Base-by-base conservation (phyloP, 768 basidiomycete species). In the Tricholoma saponaceum region DNA sequence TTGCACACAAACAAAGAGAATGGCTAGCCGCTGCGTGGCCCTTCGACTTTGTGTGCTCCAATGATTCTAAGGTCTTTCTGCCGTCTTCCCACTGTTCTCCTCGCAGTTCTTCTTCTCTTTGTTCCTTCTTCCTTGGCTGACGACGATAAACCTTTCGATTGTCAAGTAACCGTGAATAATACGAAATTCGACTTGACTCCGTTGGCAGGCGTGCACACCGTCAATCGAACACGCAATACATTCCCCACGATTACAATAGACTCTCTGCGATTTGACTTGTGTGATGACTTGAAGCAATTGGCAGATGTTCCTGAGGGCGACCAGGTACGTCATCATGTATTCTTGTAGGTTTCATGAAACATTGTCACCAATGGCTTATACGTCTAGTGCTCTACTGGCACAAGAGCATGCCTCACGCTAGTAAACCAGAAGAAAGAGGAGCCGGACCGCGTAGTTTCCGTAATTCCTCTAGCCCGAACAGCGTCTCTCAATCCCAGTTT, bases 371-470 rank as follows among this genome's bases (percentile, higher is more conserved):
- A 37, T 20, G 28, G n/a, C 47, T 30, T 4, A n/a, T 52, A 46
- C 23, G 52, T 25, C 30, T 63, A 94, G 91, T 94, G 91, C 72
- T 69, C 80, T 18, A 54, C 67, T 20, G 88, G 84, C 22, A 89
- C 90, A 50, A 78, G 86, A 64, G 89, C 84, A 51, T 95, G 93
- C 71, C 74, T 92, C 28, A 87, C 83, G 4, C 82, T 80, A 63
- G 80, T 76, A 32, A 92, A 92, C 64, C 63, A 74, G 62, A 91
- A 89, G 70, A 62, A 67, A 1, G 78, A 74, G 20, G 69, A 76
- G 39, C 55, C 74, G 2, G 86, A 90, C 61, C 80, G 90, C 52
- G 70, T 95, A 64, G 75, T 84, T 25, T 76, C 83, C 28, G 89
- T 92, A n/a, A 83, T 95, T 55, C 85, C 90, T n/a, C 64, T 94